Conservation (phyloP, 768 basidiomycete species). For the Paxillus involutus region DNA sequence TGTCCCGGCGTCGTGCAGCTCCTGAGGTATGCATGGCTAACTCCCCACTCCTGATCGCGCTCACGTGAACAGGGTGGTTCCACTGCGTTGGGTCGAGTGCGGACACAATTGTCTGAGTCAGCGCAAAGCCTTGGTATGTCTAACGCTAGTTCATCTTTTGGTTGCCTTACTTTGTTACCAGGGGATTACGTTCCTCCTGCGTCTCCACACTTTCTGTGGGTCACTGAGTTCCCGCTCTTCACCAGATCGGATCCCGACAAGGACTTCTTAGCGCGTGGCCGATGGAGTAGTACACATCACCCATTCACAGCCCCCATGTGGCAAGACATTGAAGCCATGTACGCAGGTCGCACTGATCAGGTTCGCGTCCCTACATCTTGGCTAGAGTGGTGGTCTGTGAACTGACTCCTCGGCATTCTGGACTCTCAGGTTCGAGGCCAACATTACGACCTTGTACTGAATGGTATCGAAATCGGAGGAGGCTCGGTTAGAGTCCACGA, state of each 20-base stretch:
- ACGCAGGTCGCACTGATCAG: slow-evolving; percentile 62
- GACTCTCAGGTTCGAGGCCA: slow-evolving; percentile 80
- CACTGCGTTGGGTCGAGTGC: slow-evolving; percentile 72
- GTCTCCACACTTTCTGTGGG: slow-evolving; percentile 86
- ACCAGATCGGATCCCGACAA: slow-evolving; percentile 86
- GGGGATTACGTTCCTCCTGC: slow-evolving; percentile 56
- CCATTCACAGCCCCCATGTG: slow-evolving; percentile 96
- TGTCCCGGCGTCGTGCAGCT: slow-evolving; percentile 48
- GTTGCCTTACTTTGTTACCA: slow-evolving; percentile 27
- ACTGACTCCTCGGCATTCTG: slow-evolving; percentile 6
- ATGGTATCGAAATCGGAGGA: slow-evolving; percentile 92
- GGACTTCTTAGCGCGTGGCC: slow-evolving; percentile 77
- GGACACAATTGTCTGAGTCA: slow-evolving; percentile 63
- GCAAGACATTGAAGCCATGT: slow-evolving; percentile 80
- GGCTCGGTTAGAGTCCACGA: slow-evolving; percentile 94
- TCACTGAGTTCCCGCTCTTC: slow-evolving; percentile 95
- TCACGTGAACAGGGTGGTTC: slow-evolving; percentile 71
- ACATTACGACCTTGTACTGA: slow-evolving; percentile 94
- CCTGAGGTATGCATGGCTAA: slow-evolving; percentile 47
- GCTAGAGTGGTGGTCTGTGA: background rate
- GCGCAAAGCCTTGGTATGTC: slow-evolving; percentile 63
- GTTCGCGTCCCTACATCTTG: slow-evolving; percentile 33
- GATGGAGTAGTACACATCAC: slow-evolving; percentile 93
- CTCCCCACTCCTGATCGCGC: slow-evolving; percentile 7
- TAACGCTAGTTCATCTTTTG: slow-evolving; percentile 8